phyloP scores from a whole-genome alignment of 2,329 filamentous ascomycete species.

The Tolypocladium nubicola region DNA sequence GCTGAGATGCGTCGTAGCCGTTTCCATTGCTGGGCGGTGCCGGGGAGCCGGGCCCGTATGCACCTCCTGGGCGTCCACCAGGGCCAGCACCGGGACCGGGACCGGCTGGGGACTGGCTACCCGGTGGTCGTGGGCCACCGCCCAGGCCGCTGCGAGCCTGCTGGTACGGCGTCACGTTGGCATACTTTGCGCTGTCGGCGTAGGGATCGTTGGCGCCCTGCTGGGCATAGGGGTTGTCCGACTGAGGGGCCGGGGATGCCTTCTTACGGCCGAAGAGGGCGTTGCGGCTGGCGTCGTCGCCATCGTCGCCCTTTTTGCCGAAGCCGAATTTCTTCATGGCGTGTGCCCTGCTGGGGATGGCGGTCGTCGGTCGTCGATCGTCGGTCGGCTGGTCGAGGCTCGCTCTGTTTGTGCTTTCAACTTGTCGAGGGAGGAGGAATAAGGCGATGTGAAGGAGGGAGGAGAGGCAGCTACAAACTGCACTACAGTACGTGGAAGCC shows the following conservation, averaged over 20 bases:
- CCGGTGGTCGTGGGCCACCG: conserved; percentile 16
- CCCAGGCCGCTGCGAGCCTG: conserved; percentile 27
- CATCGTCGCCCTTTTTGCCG: conserved; percentile 42
- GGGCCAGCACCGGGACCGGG: background rate
- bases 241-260: conserved; percentile 29
- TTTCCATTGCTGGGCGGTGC: conserved; percentile 5
- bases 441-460: background rate
- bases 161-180: conserved; percentile 35
- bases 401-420: background rate
- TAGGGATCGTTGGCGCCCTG: conserved; percentile 43
- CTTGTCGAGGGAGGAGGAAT: background rate
- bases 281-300: conserved; percentile 35
- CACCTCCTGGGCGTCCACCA: background rate
- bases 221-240: conserved; percentile 48
- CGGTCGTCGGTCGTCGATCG: background rate
- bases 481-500: background rate
- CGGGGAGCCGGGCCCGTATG: conserved; percentile 1
- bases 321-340: conserved; percentile 52
- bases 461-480: background rate
- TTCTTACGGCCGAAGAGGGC: conserved; percentile 47
- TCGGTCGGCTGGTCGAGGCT: background rate
- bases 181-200: conserved; percentile 34
- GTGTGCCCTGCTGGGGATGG: background rate
- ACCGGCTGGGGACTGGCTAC: conserved; percentile 21
- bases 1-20: conserved; percentile 11